These are phyloP conservation scores for Tulasnella sp. DNA, from an alignment of 768 basidiomycete species.

Conservation along the genomic window DNA sequence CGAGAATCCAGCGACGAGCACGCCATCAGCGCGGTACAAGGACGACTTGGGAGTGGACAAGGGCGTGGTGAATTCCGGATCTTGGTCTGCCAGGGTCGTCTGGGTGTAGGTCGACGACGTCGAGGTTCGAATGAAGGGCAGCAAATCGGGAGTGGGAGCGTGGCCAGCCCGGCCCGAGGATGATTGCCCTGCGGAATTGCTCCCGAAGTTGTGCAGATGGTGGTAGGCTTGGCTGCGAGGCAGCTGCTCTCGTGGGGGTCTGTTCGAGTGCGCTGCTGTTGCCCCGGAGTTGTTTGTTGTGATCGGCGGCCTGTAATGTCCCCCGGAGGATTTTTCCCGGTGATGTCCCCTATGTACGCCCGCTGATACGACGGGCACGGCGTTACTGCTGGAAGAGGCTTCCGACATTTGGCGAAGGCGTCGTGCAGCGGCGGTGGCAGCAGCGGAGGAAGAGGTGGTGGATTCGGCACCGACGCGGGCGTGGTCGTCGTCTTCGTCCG, in stretches of 20 bases:
- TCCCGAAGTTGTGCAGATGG: not conserved
- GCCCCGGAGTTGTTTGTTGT: not conserved
- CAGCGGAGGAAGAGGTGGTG: not conserved
- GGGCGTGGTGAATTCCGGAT: conserved; percentile 21
- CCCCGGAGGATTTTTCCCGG: conserved; percentile 6
- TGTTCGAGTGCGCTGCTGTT: not conserved
- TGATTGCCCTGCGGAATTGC: not conserved
- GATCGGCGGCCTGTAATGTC: not conserved
- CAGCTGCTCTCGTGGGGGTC: not conserved
- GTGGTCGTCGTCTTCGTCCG: not conserved
- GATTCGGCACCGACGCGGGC: not conserved
- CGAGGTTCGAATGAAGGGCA: conserved; percentile 18
- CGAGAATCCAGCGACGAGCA: conserved; percentile 70
- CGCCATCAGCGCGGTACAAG: conserved; percentile 32
- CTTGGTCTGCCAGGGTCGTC: conserved; percentile 22
- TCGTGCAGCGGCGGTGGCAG: not conserved
- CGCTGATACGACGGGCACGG: not conserved
- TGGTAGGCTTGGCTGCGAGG: not conserved
- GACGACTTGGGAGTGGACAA: conserved; percentile 18
- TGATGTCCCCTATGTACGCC: not conserved
- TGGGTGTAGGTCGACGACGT: conserved; percentile 27
- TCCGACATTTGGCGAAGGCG: conserved; percentile 2
- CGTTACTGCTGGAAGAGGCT: not conserved
- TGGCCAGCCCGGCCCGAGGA: conserved; percentile 16
- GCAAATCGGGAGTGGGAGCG: not conserved